These are phyloP conservation scores for Pestalotiopsis sp. DNA, from an alignment of 2,329 filamentous ascomycete species.

Conservation along the genomic window DNA sequence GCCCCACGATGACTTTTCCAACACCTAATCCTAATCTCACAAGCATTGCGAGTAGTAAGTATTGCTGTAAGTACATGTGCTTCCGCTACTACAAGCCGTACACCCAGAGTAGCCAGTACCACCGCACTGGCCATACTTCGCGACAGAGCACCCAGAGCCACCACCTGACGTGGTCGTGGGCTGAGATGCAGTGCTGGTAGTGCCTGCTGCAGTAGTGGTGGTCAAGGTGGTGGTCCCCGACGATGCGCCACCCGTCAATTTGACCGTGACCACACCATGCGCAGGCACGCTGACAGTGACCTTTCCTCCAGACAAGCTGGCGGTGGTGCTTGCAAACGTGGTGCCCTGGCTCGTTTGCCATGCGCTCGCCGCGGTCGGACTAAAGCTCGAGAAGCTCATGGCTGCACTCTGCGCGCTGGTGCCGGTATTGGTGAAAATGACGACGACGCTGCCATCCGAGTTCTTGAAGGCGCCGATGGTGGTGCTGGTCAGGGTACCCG, in stretches of 20 bases:
- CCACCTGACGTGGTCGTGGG: neutral
- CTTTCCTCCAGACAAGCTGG: slow-evolving; percentile 13
- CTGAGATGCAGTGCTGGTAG: neutral
- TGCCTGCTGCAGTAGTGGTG: neutral
- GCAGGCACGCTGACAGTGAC: slow-evolving; percentile 20
- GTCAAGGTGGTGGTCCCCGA: neutral
- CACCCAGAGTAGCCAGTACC: neutral
- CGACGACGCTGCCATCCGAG: slow-evolving; percentile 22
- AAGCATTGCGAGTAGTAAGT: slow-evolving; percentile 1
- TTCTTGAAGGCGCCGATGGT: slow-evolving; percentile 25
- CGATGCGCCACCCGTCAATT: slow-evolving; percentile 14
- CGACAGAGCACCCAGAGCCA: neutral
- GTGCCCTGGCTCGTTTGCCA: slow-evolving; percentile 20
- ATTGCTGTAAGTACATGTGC: neutral
- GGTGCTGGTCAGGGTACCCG: slow-evolving; percentile 21
- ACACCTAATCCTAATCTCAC: neutral
- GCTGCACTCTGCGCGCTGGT: slow-evolving; percentile 13
- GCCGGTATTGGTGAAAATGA: slow-evolving; percentile 26
- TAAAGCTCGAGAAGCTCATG: slow-evolving; percentile 17
- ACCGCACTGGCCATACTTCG: slow-evolving; percentile 1
- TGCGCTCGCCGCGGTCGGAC: slow-evolving; percentile 15
- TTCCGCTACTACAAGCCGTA: neutral
- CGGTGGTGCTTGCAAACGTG: slow-evolving; percentile 17
- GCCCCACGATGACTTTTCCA: too few species aligned
- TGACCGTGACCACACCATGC: slow-evolving; percentile 20